Evolutionary conservation across 768 basidiomycete species (phyloP), one percentile per base, ranked within the genome.

Genomic region (Cystofilobasidium bisporidii): DNA sequence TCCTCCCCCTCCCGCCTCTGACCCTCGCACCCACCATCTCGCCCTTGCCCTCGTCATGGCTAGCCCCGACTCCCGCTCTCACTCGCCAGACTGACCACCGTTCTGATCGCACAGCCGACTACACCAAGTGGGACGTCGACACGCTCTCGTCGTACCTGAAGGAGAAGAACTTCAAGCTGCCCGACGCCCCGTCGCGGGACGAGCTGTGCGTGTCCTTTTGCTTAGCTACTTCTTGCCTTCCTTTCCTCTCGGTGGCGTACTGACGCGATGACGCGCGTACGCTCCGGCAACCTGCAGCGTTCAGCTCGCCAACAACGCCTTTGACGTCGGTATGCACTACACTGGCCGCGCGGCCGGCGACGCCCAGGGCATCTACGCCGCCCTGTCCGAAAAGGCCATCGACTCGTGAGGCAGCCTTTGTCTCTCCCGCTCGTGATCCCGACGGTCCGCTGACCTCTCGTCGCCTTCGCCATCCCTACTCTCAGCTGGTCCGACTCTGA

Each of bases 401-500:
- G 68, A 69, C 47, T 28, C 63, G 57, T 64, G 57, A 38, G 60
- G 56, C 22, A 9, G 2, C 43, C 17, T 24, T 20, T 45, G 41
- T 62, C 60, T 57, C 36, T 56, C n/a, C 45, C 30, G 28, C 47
- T 17, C 11, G 43, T 32, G 38, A n/a, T n/a, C n/a, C n/a, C n/a
- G n/a, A n/a, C 33, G 20, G 28, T 24, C 12, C n/a, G 1, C 48
- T 32, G 9, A 20, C 26, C 30, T 47, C 30, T 20, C 22, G 14
- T 47, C 41, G 12, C 41, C 1, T 30, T 55, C 30, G 32, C 47
- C 38, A 14, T 24, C 2, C n/a, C 24, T 45, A 24, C 20, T 48
- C 58, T 56, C 67, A 74, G 77, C 1, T 98, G 91, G 91, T 85
- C 88, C 75, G 92, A 97, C 73, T 85, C 84, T 17, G 82, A 81